Evolutionary conservation across 371 early-diverging fungal species (phyloP), one percentile per base, ranked within the genome.

Genomic region (Syncephalis plumigaleata): DNA sequence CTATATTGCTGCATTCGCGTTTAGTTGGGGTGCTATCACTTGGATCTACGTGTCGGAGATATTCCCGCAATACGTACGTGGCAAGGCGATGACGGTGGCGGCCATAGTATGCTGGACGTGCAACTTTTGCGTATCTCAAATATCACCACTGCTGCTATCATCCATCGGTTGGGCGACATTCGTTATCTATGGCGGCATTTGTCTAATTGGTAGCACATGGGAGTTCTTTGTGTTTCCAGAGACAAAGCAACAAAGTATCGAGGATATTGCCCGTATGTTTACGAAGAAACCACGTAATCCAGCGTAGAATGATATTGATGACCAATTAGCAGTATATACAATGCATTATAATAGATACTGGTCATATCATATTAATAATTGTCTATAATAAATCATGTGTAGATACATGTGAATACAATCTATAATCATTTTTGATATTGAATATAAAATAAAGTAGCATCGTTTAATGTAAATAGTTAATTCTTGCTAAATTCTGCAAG

Each of bases 1-100:
- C 22, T 79, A 77, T 55, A 76, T 86, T 26, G 75, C 73, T 17
- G 64, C 66, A 24, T 91, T 87, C 55, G 84, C 90, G 31, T 68
- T 72, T 53, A 77, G 89, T 23, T 91, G 90, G 91, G 92, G 91
- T 9, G 89, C 93, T 23, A 69, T 50, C 26, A 87, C 84, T 16
- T 92, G 93, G 93, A 79, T 85, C 46, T 89, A 88, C 63, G 89
- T 90, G 26, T 73, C 91, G 16, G 95, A 94, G 56, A 79, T 87
- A 42, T 50, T 50, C 39, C 51, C 51, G 0, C 45, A 26, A 9
- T n/a, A 73, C 27, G 67, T 82, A 37, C 71, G 82, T 40, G 75
- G 85, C 47, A 88, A 87, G 64, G 93, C 84, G 26, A 71, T 84
- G 40, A 82, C 84, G 39, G 57, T 87, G 22, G 76, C 87, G 9